A percentile compares a stretch with the other conserved stretches of the same genome.
These are phyloP conservation scores for Zymoseptoria passerinii DNA, from an alignment of 2,329 filamentous ascomycete species.

Conservation along the genomic window DNA sequence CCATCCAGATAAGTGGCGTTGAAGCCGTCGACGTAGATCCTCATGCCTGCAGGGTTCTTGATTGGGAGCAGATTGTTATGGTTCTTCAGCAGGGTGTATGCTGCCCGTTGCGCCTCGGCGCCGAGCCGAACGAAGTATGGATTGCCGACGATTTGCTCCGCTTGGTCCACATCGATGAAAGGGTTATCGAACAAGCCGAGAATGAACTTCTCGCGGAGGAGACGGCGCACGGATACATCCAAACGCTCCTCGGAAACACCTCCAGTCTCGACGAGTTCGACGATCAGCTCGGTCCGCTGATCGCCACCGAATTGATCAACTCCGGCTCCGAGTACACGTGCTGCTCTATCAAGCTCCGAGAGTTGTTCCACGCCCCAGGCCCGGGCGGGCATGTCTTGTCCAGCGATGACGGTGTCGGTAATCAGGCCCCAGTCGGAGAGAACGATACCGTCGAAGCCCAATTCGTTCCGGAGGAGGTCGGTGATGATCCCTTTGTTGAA, in stretches of 20 bases:
- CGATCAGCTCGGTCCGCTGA: constrained; percentile 40
- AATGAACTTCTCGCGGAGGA: constrained; percentile 45
- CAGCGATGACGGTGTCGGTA: constrained; percentile 37
- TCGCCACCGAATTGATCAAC: constrained; percentile 49
- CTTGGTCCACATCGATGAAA: constrained; percentile 41
- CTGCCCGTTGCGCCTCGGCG: constrained; percentile 31
- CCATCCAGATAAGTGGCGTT: constrained; percentile 27
- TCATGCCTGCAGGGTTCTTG: constrained; percentile 14
- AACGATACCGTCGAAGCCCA: constrained; percentile 47
- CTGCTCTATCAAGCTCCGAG: constrained; percentile 35
- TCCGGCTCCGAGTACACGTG: constrained; percentile 42
- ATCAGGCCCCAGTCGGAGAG: constrained; percentile 48
- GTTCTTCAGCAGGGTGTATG: constrained; percentile 33
- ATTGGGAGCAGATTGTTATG: constrained; percentile 28
- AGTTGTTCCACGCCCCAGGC: constrained; percentile 45
- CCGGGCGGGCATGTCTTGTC: constrained; percentile 41
- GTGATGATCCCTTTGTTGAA: constrained; percentile 48
- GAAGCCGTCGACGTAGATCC: constrained; percentile 32
- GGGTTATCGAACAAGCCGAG: constrained; percentile 47
- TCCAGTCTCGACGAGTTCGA: constrained; percentile 38
- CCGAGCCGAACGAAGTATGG: constrained; percentile 36
- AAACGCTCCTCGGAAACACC: constrained; percentile 38
- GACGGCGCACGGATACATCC: constrained; percentile 39
- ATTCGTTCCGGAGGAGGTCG: constrained; percentile 39
- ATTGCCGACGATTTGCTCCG: constrained; percentile 37